Conservation (phyloP, 352 stramenopile species). For the Globisporangium megalacanthum region DNA sequence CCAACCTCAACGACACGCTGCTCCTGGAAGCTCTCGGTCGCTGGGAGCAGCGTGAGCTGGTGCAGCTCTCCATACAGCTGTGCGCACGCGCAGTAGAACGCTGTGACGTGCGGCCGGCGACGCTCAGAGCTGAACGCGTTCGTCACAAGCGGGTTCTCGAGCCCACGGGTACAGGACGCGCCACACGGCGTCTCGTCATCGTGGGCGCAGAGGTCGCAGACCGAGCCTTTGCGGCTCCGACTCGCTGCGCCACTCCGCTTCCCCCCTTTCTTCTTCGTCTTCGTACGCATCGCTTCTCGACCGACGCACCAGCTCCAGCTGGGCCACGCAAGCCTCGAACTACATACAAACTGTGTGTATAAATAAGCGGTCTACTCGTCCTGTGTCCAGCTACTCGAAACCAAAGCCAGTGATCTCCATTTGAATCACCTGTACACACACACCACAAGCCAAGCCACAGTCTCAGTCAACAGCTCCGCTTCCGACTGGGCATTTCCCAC, state of each 20-base stretch:
- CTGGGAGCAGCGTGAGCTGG: constrained; percentile 9
- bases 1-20: constrained; percentile 20
- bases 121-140: constrained; percentile 12
- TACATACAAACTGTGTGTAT: neutral
- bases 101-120: constrained; percentile 16
- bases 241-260: constrained; percentile 2
- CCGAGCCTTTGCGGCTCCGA: constrained; percentile 6
- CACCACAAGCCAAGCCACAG: constrained; percentile 16
- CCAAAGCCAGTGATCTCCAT: constrained; percentile 87
- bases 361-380: neutral
- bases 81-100: constrained; percentile 31
- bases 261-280: constrained; percentile 6
- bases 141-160: constrained; percentile 13
- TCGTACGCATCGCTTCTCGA: constrained; percentile 2
- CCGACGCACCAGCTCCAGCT: no score
- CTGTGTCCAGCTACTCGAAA: constrained; percentile 16
- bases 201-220: constrained; percentile 11
- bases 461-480: constrained; percentile 15
- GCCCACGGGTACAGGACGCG: constrained; percentile 5
- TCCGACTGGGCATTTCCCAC: no score
- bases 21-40: constrained; percentile 29
- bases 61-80: constrained; percentile 47
- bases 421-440: constrained; percentile 48
- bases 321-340: neutral
- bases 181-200: constrained; percentile 10